Evolutionary conservation across 345 rosid species (phyloP).

Genomic region (Hypericum perforatum): DNA sequence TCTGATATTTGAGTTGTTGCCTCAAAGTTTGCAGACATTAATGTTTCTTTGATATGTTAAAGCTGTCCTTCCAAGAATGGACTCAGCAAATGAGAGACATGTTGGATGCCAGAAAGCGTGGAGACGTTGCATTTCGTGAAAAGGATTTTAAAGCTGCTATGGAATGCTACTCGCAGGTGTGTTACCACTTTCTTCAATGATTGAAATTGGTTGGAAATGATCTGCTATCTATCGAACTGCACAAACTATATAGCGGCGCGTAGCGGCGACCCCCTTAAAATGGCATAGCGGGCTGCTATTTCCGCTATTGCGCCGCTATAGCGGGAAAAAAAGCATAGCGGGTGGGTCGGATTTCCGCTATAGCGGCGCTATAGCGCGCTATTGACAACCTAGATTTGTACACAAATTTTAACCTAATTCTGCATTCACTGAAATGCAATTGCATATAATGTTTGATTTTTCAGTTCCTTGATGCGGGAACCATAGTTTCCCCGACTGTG

Average conservation of each 20-base stretch:
- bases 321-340: too few relatives aligned
- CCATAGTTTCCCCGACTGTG: conserved; percentile 12
- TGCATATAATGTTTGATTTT: conserved; percentile 4
- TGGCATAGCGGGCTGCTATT: too few relatives aligned
- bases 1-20: background rate
- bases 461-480: conserved; percentile 13
- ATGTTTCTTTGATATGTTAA: conserved; percentile 24
- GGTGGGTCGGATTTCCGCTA: too few relatives aligned
- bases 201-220: background rate
- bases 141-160: conserved; percentile 60
- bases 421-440: too few relatives aligned
- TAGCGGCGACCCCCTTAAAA: too few relatives aligned
- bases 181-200: background rate
- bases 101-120: conserved; percentile 81
- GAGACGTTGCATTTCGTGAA: conserved; percentile 69
- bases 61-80: conserved; percentile 90
- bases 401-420: too few relatives aligned
- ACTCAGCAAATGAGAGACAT: conserved; percentile 78
- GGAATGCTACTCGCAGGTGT: conserved; percentile 77
- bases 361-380: too few relatives aligned
- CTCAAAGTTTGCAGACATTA: conserved; percentile 8
- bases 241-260: too few relatives aligned
- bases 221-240: background rate
- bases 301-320: too few relatives aligned
- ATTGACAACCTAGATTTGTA: too few relatives aligned